Base-by-base conservation (phyloP, 495 filamentous ascomycete species). In the Annulohypoxylon moriforme region DNA sequence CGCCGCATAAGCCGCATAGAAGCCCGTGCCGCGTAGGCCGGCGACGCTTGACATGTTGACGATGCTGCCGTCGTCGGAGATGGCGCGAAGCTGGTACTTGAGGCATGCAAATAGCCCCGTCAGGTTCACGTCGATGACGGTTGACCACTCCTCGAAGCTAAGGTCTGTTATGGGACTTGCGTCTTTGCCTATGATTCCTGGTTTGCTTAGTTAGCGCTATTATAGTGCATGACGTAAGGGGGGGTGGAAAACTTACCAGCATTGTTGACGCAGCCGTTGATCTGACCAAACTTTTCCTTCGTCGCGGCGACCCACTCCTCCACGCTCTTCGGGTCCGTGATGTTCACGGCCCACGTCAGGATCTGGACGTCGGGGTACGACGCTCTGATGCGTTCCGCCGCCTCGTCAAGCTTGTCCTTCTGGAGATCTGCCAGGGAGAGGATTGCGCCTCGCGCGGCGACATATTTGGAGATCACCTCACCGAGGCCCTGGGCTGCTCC, bases 11-110 rank as follows among this genome's bases (percentile, higher is more conserved):
- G 84, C 81, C 1, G 79, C 78, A 70, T 76, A 64, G 27, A 79
- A 73, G 9, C 75, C 65, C 60, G 74, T 71, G 16, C 86, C 86
- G 29, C 64, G 66, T 20, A 88, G 16, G 0, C 86, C 87, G 11
- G 82, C 78, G 27, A 84, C 75, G 63, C 83, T 85, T 3, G 81
- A 69, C 22, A 83, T 83, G 78, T 85, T 88, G 6, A 90, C 87
- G 69, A 90, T 85, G 72, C 84, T 86, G 1, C 81, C 83, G 25
- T 40, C 60, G 36, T 74, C 75, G 2, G 14, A 66, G n/a, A 73
- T 61, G 65, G 71, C 76, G 33, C 81, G 81, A 10, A 88, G 47
- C 70, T 87, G 69, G 47, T 80, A 82, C 58, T 69, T 72, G 16
- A 76, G 66, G 36, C 71, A 74, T 31, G 60, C 52, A 18, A 76